Evolutionary conservation across 805 yeast genomes (phyloP), one percentile per base, ranked within the genome.

Genomic region (Starmerella potacharoeniae): DNA sequence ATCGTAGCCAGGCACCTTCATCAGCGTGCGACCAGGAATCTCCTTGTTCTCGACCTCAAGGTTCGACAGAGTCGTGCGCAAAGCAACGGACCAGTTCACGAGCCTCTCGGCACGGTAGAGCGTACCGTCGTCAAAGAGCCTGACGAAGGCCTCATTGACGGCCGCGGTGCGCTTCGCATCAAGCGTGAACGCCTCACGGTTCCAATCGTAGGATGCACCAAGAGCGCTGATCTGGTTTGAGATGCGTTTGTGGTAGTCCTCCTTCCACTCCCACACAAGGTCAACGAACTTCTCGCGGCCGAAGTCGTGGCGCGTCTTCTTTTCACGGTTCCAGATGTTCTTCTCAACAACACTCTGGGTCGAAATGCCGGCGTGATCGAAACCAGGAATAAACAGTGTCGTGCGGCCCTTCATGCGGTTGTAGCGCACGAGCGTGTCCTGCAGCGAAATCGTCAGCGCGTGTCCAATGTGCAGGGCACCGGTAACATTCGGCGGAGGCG

Each of bases 401-500:
- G 97, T 89, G 72, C 87, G 86, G 53, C 97, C 97, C 72, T 83
- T 83, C 98, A 93, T 93, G 76, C 98, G 84, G 77, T 93, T 82
- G 76, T 80, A 93, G 72, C 98, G 82, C 61, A 90, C 82, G 68
- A 93, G 79, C 30, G 97, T 72, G 71, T 93, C 98, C 75, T 93
- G 98, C 67, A 93, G 85, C 37, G 97, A 76, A 58, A 90, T 86
- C 16, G 98, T 93, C 69, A 93, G 78, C 33, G 97, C 98, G 71
- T 93, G 98, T 64, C 98, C 98, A 71, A 93, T 93, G 72, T 93
- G 98, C 63, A 93, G 78, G 48, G 97, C 97, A 73, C 98, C 98
- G 49, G 98, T 93, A 61, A 93, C 95, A 70, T 93, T 93, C 68
- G 98, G 98, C 59, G 98, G 98, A 41, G 98, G 98, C n/a, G 96